These are phyloP conservation scores for Eucalyptus marginata DNA, from an alignment of 345 rosid species.

Conservation along the genomic window DNA sequence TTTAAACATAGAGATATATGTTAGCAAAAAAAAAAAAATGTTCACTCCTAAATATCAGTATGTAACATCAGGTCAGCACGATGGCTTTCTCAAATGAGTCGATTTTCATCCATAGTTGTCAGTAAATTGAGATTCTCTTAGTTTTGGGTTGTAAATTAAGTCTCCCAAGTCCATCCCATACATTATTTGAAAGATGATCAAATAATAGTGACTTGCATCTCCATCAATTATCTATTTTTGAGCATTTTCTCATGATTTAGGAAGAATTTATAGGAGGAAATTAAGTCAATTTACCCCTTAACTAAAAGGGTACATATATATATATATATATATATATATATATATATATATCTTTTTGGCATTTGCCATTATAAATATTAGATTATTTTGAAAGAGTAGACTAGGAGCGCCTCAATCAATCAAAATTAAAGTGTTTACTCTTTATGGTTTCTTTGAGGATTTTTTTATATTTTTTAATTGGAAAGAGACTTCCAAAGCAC, in stretches of 20 bases:
- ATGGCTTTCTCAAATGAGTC: not conserved
- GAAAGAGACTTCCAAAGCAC: constrained; percentile 44
- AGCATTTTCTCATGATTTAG: not conserved
- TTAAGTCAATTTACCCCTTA: not conserved
- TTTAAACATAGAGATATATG: not conserved
- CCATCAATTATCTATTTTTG: not conserved
- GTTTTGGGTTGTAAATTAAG: not conserved
- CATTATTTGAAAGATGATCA: not conserved
- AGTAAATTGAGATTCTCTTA: not conserved
- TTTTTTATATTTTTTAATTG: not conserved
- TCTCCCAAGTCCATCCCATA: not conserved
- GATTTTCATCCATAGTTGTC: not conserved
- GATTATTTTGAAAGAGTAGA: not conserved
- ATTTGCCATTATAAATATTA: not conserved
- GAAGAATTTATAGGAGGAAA: not conserved
- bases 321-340: not conserved
- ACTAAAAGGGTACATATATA: not conserved
- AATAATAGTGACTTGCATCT: not conserved
- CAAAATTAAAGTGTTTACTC: not conserved
- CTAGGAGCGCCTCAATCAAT: not conserved
- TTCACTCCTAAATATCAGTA: not conserved
- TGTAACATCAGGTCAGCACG: not conserved
- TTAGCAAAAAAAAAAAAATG: no score
- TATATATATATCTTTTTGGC: not conserved
- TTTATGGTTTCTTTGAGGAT: not conserved